Base-by-base conservation (phyloP, 2,329 filamentous ascomycete species). In the Plenodomus biglobosus region DNA sequence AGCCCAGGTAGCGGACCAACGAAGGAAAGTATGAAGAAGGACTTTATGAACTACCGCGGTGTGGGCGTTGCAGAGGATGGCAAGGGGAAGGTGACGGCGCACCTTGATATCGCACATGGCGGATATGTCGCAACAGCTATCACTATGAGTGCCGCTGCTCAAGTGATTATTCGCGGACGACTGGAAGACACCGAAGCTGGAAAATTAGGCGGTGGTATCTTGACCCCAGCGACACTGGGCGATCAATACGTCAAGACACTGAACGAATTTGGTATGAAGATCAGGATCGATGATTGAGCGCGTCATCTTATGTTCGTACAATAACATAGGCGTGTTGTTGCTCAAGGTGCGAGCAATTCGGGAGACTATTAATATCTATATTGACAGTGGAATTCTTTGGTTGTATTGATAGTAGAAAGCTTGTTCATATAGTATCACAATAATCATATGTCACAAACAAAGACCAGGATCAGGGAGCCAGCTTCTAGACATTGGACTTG, bases 211-310 rank as follows among this genome's bases (percentile, higher is more conserved):
- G 87, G 87, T 16, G 88, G 87, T 2, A 74, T 90, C 19, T 82
- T 88, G 53, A 92, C 88, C 1, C 84, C 88, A 0, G 85, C 87
- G 0, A 87, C 82, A 44, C 73, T 92, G 2, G 88, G 88, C 1
- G 83, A 86, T 57, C 73, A 77, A 8, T 87, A 83, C 62, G 75
- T 90, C 50, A 82, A 90, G 61, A 77, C 85, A 13, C 61, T 89
- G 35, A 74, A 80, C 30, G 75, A 78, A 27, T 78, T 75, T 34
- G 87, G 86, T 2, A 80, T 91, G 62, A 81, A 81, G 64, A 76
- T 87, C 20, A 51, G 54, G 39, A 52, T 65, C 2, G 61, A 64
- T 20, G 35, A 50, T 10, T 64, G 34, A 49, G 35, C 35, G 8
- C 10, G 10, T 5, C 22, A 24, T 5, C 5, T 5, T 5, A 24